Percentiles rank a stretch among this genome's conserved stretches.
Evolutionary conservation across 208 protist genomes (phyloP).

Genomic region (Trypanosoma boissoni): DNA sequence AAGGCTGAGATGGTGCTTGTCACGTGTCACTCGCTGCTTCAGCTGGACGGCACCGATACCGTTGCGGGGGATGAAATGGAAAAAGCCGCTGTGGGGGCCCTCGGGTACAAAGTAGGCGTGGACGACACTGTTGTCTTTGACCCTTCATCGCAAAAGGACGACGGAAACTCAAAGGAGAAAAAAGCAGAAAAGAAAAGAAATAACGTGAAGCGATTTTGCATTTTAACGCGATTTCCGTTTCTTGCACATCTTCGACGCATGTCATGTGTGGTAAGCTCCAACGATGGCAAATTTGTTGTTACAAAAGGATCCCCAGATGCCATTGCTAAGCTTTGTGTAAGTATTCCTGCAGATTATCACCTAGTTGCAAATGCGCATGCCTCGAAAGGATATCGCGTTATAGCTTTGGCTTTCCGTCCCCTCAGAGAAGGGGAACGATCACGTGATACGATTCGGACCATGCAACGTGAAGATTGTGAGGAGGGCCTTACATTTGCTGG

Average conservation of each 20-base stretch:
- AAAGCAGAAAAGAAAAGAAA: slow-evolving; percentile 12
- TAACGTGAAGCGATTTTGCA: slow-evolving; percentile 45
- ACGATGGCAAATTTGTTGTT: slow-evolving; percentile 75
- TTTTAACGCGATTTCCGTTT: slow-evolving; percentile 94
- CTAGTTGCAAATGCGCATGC: slow-evolving; percentile 76
- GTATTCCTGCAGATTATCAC: slow-evolving; percentile 85
- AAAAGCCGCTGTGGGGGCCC: slow-evolving; percentile 84
- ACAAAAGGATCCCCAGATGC: slow-evolving; percentile 96
- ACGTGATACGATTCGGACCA: slow-evolving; percentile 39
- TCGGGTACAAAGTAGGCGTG: slow-evolving; percentile 83
- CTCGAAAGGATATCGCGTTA: slow-evolving; percentile 93
- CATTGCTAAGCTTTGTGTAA: slow-evolving; percentile 80
- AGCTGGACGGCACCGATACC: slow-evolving; percentile 73
- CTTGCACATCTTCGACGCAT: slow-evolving; percentile 95
- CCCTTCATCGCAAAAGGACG: slow-evolving; percentile 29
- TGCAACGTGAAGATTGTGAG: slow-evolving; percentile 90
- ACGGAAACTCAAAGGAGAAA: slow-evolving; percentile 8
- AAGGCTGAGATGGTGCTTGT: slow-evolving; percentile 78
- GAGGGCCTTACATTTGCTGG: slow-evolving; percentile 93
- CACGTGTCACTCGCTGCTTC: slow-evolving; percentile 90
- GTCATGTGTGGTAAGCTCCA: slow-evolving; percentile 82
- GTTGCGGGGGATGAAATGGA: slow-evolving; percentile 97
- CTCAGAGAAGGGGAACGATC: slow-evolving; percentile 41
- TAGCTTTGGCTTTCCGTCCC: slow-evolving; percentile 94
- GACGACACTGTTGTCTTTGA: slow-evolving; percentile 76